These are phyloP conservation scores for Crithidia brevicula DNA, from an alignment of 208 protist species.

Conservation along the genomic window DNA sequence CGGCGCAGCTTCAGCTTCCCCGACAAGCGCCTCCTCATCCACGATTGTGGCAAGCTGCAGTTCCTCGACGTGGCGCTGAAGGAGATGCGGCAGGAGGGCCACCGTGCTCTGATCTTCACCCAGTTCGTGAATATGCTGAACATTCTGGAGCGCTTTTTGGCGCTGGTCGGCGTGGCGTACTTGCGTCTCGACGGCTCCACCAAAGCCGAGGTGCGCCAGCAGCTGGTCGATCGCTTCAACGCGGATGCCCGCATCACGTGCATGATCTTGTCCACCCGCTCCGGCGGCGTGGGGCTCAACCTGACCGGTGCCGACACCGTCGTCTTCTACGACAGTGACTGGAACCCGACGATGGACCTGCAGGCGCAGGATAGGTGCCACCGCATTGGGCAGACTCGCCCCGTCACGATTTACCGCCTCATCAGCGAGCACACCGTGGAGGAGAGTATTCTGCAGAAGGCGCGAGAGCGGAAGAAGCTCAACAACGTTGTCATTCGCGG, in stretches of 20 bases:
- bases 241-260: slow-evolving; percentile 92
- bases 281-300: slow-evolving; percentile 98
- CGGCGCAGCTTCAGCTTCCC: slow-evolving; percentile 93
- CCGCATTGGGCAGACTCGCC: slow-evolving; percentile 97
- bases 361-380: slow-evolving; percentile 98
- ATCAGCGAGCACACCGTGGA: slow-evolving; percentile 96
- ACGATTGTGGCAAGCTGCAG: slow-evolving; percentile 98
- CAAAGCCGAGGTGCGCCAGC: slow-evolving; percentile 87
- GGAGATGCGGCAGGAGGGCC: slow-evolving; percentile 77
- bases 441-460: slow-evolving; percentile 96
- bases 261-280: slow-evolving; percentile 98
- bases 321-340: slow-evolving; percentile 99
- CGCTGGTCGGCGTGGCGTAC: slow-evolving; percentile 91
- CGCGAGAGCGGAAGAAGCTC: slow-evolving; percentile 94
- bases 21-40: slow-evolving; percentile 95
- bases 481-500: slow-evolving; percentile 96
- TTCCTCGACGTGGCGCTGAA: slow-evolving; percentile 84
- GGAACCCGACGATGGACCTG: slow-evolving; percentile 99
- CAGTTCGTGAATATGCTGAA: slow-evolving; percentile 98
- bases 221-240: slow-evolving; percentile 95
- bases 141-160: slow-evolving; percentile 97
- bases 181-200: slow-evolving; percentile 96
- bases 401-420: slow-evolving; percentile 97
- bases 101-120: slow-evolving; percentile 98
- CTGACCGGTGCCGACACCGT: slow-evolving; percentile 99